Evolutionary conservation across 2,329 filamentous ascomycete genomes (phyloP).

Genomic region (Pyrenochaeta sp.): DNA sequence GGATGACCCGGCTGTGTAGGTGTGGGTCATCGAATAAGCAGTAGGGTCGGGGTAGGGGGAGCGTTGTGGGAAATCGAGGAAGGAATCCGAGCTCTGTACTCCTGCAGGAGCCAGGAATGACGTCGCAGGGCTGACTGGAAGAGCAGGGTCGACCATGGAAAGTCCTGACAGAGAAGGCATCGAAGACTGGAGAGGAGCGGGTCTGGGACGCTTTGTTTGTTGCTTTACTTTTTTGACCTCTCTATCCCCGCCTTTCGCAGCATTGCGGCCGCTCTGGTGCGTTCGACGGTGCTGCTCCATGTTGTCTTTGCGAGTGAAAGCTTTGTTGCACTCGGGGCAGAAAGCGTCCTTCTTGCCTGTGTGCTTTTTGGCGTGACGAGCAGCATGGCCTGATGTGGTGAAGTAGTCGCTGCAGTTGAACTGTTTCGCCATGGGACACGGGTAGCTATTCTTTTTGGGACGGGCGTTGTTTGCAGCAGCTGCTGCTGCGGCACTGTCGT

Average conservation of each 20-base stretch:
- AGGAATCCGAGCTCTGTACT: constrained; percentile 38
- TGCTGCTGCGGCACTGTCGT: background rate
- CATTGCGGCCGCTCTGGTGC: constrained; percentile 65
- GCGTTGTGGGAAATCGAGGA: constrained; percentile 31
- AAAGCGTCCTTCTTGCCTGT: constrained; percentile 80
- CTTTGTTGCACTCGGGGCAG: constrained; percentile 76
- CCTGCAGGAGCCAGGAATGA: constrained; percentile 38
- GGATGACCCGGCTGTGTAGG: constrained; percentile 34
- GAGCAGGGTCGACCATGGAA: constrained; percentile 39
- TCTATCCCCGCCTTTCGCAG: constrained; percentile 43
- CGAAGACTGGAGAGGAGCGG: constrained; percentile 41
- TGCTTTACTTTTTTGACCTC: constrained; percentile 50
- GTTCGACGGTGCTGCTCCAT: constrained; percentile 87
- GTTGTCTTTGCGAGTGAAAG: constrained; percentile 83
- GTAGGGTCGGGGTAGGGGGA: constrained; percentile 45
- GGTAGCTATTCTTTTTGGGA: constrained; percentile 72
- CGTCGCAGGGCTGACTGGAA: constrained; percentile 38
- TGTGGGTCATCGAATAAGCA: constrained; percentile 31
- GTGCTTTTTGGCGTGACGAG: constrained; percentile 84
- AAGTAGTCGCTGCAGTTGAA: constrained; percentile 81
- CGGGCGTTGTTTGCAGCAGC: constrained; percentile 50
- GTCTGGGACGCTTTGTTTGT: constrained; percentile 44
- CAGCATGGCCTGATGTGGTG: constrained; percentile 85
- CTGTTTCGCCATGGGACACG: constrained; percentile 75
- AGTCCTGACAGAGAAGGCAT: constrained; percentile 27